Conservation (phyloP, 805 yeast genomes). For the Maudiozyma pseudohumilis region DNA sequence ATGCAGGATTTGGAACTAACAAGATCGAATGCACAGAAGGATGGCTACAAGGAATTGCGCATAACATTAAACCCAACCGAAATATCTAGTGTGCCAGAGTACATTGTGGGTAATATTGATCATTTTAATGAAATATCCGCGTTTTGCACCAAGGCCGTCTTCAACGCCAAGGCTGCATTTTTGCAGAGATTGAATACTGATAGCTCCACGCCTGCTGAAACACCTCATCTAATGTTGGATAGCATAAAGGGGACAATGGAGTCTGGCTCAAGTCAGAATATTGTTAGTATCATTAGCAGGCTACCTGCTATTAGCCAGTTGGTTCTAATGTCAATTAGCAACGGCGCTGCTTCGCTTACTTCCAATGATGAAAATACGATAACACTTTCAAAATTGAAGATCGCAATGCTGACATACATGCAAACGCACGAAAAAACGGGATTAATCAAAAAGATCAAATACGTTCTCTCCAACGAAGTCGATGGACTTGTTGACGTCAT, state of each 20-base stretch:
- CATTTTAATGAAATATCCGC: neutral
- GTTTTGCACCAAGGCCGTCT: neutral
- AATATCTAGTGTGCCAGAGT: neutral
- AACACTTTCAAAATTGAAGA: neutral
- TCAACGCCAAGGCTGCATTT: neutral
- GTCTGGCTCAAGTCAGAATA: too few species aligned
- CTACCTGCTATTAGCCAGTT: neutral
- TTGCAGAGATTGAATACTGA: neutral
- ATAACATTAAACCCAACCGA: neutral
- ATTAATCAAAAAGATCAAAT: neutral
- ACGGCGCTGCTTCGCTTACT: neutral
- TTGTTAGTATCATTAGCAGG: neutral
- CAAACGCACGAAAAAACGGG: neutral
- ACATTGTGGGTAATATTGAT: neutral
- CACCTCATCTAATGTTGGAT: too few species aligned
- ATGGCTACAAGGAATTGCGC: neutral
- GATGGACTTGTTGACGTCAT: neutral
- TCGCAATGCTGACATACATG: neutral
- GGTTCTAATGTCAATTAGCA: neutral
- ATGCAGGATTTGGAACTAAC: neutral
- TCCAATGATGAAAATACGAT: neutral
- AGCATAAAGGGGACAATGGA: too few species aligned
- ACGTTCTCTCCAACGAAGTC: neutral
- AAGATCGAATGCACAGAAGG: neutral
- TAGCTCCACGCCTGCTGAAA: too few species aligned